Base-by-base conservation (phyloP, 352 stramenopile genomes). In the Peronospora belbahrii region DNA sequence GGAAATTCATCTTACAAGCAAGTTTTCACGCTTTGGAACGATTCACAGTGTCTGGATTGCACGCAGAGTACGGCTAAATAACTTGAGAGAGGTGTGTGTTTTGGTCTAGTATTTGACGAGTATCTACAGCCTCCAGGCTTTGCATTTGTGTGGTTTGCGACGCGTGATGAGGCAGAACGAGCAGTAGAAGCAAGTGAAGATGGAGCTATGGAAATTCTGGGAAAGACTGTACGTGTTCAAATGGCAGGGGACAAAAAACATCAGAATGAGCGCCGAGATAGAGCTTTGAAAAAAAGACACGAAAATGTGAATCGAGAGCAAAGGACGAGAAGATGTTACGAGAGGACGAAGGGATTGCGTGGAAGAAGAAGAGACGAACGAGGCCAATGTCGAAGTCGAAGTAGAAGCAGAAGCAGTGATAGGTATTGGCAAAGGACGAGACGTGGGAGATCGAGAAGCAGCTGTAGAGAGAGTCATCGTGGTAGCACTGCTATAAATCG, bases 11-110 rank as follows among this genome's bases (percentile, higher is more conserved):
- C 59, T 92, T 13, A 66, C 78, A 34, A 65, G 69, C 42, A 61
- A 66, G 25, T 85, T 89, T 24, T 52, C 63, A 17, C 62, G 50
- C 8, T 92, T 88, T 45, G 81, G 77, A 25, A 69, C 67, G 30
- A 86, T 92, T 32, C 56, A 78, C 40, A 86, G 65, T 42, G 65
- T 89, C 43, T 88, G 77, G 74, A 63, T 89, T 27, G 76, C 79
- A 40, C 69, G 76, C 39, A 84, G 71, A 61, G 77, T 86, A 56
- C 42, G 67, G 3, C 5, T 13, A 10, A 23, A n/a, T 15, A 5
- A 10, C 6, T 33, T 15, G 2, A 33, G 3, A 33, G 2, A 0
- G 1, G 3, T 5, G 2, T 33, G 27, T 31, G 17, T 39, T 8
- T 30, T 30, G 19, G 9, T n/a, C n/a, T 59, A 32, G 2, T 35